Percentiles rank a stretch among this genome's conserved stretches.
Evolutionary conservation across 192 early-diverging fungal species (phyloP).

Genomic region (Coemansia sp.): DNA sequence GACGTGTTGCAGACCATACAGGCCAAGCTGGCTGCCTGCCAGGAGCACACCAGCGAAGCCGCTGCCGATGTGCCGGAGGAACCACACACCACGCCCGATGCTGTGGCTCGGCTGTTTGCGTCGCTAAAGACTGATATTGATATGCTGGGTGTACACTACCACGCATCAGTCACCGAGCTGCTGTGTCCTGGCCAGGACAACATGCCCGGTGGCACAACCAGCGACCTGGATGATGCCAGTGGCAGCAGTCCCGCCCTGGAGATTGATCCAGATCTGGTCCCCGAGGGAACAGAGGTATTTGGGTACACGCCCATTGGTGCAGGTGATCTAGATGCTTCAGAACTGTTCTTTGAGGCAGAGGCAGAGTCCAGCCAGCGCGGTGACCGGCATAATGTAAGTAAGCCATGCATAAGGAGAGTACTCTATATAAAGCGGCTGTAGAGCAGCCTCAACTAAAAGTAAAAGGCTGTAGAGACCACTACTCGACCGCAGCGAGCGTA

Average conservation of each 20-base stretch:
- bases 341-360: constrained; percentile 33
- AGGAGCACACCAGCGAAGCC: constrained; percentile 1
- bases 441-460: no score
- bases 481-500: constrained; percentile 37
- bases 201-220: no score
- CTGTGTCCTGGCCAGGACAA: background rate
- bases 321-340: constrained; percentile 16
- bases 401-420: background rate
- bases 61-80: background rate
- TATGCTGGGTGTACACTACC: constrained; percentile 18
- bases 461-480: background rate
- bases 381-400: constrained; percentile 2
- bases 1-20: constrained; percentile 8
- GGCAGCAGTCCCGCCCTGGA: background rate
- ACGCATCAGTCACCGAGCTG: constrained; percentile 15
- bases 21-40: constrained; percentile 29
- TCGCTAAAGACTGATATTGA: constrained; percentile 43
- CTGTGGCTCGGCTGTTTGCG: constrained; percentile 26
- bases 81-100: background rate
- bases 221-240: background rate
- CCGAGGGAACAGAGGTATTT: constrained; percentile 16
- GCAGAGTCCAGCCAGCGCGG: background rate
- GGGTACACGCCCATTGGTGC: constrained; percentile 15
- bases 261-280: background rate
- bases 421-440: background rate